Evolutionary conservation across 768 basidiomycete genomes (phyloP).

Genomic region (Hericium alpestre): DNA sequence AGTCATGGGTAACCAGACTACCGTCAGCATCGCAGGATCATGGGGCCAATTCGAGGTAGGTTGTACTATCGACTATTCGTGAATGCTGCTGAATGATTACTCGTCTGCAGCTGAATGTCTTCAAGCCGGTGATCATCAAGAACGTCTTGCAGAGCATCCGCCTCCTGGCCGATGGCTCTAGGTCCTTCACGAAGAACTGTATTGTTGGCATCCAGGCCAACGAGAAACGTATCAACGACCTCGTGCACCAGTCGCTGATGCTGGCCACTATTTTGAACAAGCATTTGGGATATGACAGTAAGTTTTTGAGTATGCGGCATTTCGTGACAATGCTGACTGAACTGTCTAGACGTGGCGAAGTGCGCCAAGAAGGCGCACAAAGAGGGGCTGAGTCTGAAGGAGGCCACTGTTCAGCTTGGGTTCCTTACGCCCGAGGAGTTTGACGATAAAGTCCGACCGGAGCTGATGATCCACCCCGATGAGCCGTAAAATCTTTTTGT

Average conservation of each 20-base stretch:
- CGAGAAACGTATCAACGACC: conserved; percentile 79
- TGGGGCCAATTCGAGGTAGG: conserved; percentile 94
- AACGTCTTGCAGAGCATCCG: conserved; percentile 95
- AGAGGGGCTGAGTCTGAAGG: conserved; percentile 92
- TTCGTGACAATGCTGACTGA: conserved; percentile 4
- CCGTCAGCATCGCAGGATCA: conserved; percentile 85
- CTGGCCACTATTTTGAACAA: conserved; percentile 95
- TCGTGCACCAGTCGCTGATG: conserved; percentile 95
- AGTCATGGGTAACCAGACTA: conserved; percentile 95
- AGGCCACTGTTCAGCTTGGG: conserved; percentile 82
- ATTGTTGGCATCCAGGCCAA: conserved; percentile 94
- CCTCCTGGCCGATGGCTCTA: conserved; percentile 82
- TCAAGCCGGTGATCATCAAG: conserved; percentile 98
- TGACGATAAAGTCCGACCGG: conserved; percentile 85
- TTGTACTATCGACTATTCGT: conserved; percentile 1
- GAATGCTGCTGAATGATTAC: not conserved
- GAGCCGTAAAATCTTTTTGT: conserved; percentile 24
- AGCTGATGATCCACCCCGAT: conserved; percentile 78
- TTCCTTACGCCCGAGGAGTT: conserved; percentile 86
- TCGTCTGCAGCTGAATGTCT: conserved; percentile 78
- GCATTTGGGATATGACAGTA: conserved; percentile 93
- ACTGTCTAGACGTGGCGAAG: conserved; percentile 80
- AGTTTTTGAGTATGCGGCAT: conserved; percentile 23
- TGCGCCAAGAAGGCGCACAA: conserved; percentile 99
- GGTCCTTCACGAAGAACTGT: conserved; percentile 96